A percentile compares a stretch with the other conserved stretches of the same genome.
Evolutionary conservation across 2,329 filamentous ascomycete species (phyloP).

Genomic region (Aspergillus latus): DNA sequence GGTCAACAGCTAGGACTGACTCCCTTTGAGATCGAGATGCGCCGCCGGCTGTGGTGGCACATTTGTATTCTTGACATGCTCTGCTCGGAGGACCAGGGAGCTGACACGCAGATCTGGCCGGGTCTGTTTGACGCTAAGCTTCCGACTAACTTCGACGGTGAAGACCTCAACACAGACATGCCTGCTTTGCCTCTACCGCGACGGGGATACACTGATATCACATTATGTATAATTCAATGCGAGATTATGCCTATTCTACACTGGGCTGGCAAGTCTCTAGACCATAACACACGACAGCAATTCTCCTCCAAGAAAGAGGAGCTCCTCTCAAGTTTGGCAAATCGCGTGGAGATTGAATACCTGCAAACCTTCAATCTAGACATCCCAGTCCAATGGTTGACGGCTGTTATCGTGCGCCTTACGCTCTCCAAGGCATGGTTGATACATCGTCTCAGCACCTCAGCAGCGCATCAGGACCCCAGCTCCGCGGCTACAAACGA

Average conservation of each 20-base stretch:
- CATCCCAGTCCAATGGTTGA: constrained; percentile 59
- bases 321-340: not conserved
- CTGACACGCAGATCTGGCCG: constrained; percentile 26
- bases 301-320: not conserved
- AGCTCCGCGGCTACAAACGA: not conserved
- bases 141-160: constrained; percentile 28
- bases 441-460: constrained; percentile 15
- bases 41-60: constrained; percentile 32
- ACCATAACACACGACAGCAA: not conserved
- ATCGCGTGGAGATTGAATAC: constrained; percentile 23
- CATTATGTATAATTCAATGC: not conserved
- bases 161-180: constrained; percentile 22
- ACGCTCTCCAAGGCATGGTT: constrained; percentile 70
- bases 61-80: constrained; percentile 31
- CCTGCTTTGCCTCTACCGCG: constrained; percentile 8
- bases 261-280: not conserved
- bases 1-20: constrained; percentile 3
- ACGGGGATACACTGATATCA: constrained; percentile 25
- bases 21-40: constrained; percentile 27
- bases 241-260: not conserved
- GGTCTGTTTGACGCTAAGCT: constrained; percentile 26
- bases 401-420: constrained; percentile 61
- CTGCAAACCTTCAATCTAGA: constrained; percentile 37
- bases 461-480: not conserved
- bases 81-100: constrained; percentile 28